Evolutionary conservation across 2,329 filamentous ascomycete species (phyloP), one percentile per base, ranked within the genome.

Genomic region (Scorias spongiosa): DNA sequence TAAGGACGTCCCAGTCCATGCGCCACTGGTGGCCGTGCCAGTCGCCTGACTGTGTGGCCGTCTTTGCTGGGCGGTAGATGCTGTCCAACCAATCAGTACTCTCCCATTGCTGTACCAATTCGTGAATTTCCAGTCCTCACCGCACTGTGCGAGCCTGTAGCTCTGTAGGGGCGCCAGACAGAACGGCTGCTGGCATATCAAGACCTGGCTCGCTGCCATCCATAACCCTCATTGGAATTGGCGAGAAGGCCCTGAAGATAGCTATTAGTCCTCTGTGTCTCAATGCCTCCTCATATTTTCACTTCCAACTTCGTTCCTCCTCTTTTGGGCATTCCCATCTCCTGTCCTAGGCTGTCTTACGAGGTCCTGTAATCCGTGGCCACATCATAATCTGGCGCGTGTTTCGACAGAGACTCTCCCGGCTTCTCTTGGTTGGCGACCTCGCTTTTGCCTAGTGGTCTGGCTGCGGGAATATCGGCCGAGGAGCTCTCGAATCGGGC

Each of bases 1-100:
- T 67, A 29, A 96, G 73, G 41, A 93, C 78, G 63, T 98, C 91
- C 91, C 91, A 98, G 64, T 98, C 91, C 87, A 98, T 93, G 42
- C 88, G 81, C 91, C 91, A 98, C 58, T 82, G 76, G 61, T 84
- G 78, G 44, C 76, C 70, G 60, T 84, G 80, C 83, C 85, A 94
- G 56, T 78, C 76, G 51, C 91, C 89, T 29, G 89, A 96, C 67
- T 98, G 91, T 38, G 89, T 95, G 30, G 91, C 89, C n/a, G 91
- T 79, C 69, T 98, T 98, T 46, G 84, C 62, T 41, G 87, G 86
- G 57, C 82, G 79, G 72, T 84, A 96, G 66, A 98, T 98, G 59
- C 89, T 96, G 59, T 28, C 14, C 39, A 10, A 12, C 9, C 28
- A 4, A 12, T 26, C 42, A 43, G 43, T 30, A 44, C 18, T 34